A percentile compares a stretch with the other conserved stretches of the same genome.
phyloP scores from a whole-genome alignment of 305 asterid species.

The Fraxinus albicans region DNA sequence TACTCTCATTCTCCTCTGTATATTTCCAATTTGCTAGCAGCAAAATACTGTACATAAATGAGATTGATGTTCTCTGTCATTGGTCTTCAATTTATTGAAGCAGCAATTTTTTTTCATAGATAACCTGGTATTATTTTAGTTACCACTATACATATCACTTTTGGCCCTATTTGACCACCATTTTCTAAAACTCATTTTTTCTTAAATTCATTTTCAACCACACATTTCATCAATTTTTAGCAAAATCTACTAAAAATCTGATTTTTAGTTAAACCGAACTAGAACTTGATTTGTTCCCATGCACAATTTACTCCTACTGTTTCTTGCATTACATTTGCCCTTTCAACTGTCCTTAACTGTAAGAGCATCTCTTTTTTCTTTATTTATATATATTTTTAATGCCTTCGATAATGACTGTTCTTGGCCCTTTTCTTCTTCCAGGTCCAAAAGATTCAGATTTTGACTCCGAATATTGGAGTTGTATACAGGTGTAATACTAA shows the following conservation, averaged over 20 bases:
- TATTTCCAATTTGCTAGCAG: not conserved
- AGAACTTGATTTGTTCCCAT: not conserved
- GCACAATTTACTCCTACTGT: not conserved
- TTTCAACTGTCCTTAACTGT: not conserved
- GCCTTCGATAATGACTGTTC: not conserved
- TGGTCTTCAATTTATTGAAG: not conserved
- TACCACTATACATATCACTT: not conserved
- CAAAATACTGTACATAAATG: not conserved
- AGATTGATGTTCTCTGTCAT: not conserved
- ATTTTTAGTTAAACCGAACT: not conserved
- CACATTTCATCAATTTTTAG: not conserved
- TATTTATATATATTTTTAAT: not conserved
- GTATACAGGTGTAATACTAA: conserved; percentile 66
- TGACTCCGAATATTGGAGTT: conserved; percentile 96
- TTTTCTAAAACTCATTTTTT: too few species aligned
- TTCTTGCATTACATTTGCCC: not conserved
- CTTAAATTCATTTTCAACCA: not conserved
- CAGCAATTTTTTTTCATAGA: not conserved
- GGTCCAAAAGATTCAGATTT: conserved; percentile 94
- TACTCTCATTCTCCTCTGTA: not conserved
- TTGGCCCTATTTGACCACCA: not conserved
- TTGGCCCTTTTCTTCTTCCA: conserved; percentile 24
- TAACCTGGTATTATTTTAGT: not conserved
- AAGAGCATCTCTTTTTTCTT: not conserved
- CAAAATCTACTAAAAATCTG: not conserved